Base-by-base conservation (phyloP, 805 yeast species). In the Saccharomyces kudriavzevii region DNA sequence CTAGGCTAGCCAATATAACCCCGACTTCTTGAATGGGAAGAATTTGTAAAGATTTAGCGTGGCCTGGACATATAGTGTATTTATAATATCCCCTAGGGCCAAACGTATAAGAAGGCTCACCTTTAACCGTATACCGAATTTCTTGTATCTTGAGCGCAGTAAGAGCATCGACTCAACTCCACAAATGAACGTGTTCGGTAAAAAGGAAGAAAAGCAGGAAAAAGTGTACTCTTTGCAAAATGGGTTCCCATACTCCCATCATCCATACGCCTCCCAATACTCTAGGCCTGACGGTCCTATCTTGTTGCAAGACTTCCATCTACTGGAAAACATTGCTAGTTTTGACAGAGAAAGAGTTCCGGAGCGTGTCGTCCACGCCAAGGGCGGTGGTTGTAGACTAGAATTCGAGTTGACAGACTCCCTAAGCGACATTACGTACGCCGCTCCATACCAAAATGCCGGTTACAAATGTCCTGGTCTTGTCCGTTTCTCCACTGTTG, bases 401-500 rank as follows among this genome's bases (percentile, higher is more conserved):
- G 73, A 72, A 57, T 82, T 82, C 57, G 85, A 78, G 63, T 74
- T 78, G 60, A 80, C 85, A 25, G 83, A 82, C 64, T 79, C 81
- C 31, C 69, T 81, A 52, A 67, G 76, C 10, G 86, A 82, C 60
- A 62, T 82, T 52, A 74, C 80, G 22, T 69, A 54, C 57, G 78
- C 78, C 11, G 66, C 73, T 45, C 73, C 76, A 17, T 73, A 74
- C 61, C 76, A 72, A 56, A 58, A 64, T 1, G 69, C 60, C 9
- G 79, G 79, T 20, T 73, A 74, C 63, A 73, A 71, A 49, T 70
- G 74, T 52, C 76, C 77, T 5, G 67, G 75, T 52, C 63, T 74
- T 40, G 60, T 67, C 6, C 75, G 87, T 55, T 81, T 82, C 70
- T 87, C 94, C 61, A 87, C 94, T 29, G 96, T 87, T 52, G 95